Evolutionary conservation across 257 asterid species (phyloP), one percentile per base, ranked within the genome.

Genomic region (Agastache rugosa): DNA sequence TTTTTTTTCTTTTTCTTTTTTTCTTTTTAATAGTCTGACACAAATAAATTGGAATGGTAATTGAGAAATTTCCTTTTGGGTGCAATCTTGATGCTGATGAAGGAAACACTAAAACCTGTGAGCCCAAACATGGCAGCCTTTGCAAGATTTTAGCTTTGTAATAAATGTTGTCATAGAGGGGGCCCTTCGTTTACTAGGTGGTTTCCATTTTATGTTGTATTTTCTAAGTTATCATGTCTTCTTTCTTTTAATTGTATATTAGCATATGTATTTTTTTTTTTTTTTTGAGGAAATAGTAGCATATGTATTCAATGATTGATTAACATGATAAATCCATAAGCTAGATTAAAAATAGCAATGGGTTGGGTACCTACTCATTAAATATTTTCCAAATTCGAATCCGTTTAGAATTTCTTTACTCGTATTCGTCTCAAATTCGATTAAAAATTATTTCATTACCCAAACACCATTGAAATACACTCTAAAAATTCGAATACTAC

Each of bases 91-190:
- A 80, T 74, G 78, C 37, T 71, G 67, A 78, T 67, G 86, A 76
- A 75, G 75, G 82, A 77, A 75, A 84, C 87, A 85, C 78, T 69
- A 68, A 79, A 73, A 61, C 11, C 34, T 85, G 89, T 80, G 86
- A 83, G 82, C 81, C 83, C 82, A 83, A 82, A 79, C 82, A 76
- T 53, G 81, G 82, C 79, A 83, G 16, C 63, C 75, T 34, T 78
- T 77, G 54, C 63, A 44, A 69, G 63, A 76, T 67, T 73, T 71
- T 74, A 79, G 76, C 82, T 68, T 65, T 70, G 75, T 69, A 47
- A 48, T 72, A 67, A 75, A 73, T 62, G 63, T 53, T 66, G 45
- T 56, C 67, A 45, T 48, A 67, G 72, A 23, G 70, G 82, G 85
- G 86, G 45, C 65, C 85, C 69, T 56, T 35, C 55, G 58, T 61